These are phyloP conservation scores for Torulaspora franciscae DNA, from an alignment of 805 yeast genomes.

Conservation along the genomic window DNA sequence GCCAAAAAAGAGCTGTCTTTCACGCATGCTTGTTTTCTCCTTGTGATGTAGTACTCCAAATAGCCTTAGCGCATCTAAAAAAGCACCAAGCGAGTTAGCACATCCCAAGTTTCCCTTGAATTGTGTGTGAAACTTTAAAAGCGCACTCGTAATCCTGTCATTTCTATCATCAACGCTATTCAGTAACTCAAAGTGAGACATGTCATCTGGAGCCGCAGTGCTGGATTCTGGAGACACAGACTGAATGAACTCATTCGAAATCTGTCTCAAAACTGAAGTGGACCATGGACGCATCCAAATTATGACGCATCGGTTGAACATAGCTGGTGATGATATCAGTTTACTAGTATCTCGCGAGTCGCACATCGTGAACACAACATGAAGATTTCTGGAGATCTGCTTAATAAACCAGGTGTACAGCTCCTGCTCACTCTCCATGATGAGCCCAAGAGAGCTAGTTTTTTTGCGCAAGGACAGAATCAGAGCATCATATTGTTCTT, in stretches of 20 bases:
- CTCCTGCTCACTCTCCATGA: conserved; percentile 65
- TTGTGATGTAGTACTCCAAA: conserved; percentile 42
- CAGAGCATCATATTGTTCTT: conserved; percentile 56
- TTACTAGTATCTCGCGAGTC: conserved; percentile 40
- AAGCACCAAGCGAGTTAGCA: conserved; percentile 48
- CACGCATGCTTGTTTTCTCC: conserved; percentile 50
- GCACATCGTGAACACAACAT: conserved; percentile 73
- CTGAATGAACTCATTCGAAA: conserved; percentile 43
- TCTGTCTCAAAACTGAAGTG: conserved; percentile 42
- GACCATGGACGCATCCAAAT: conserved; percentile 91
- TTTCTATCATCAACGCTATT: conserved; percentile 28
- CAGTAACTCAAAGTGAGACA: not conserved
- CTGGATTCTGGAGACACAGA: conserved; percentile 49
- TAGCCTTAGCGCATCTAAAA: conserved; percentile 45
- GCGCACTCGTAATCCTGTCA: conserved; percentile 44
- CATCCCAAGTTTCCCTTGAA: conserved; percentile 8
- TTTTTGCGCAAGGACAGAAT: conserved; percentile 53
- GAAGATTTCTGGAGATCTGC: conserved; percentile 66
- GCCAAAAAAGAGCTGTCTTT: conserved; percentile 64
- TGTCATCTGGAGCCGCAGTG: conserved; percentile 31
- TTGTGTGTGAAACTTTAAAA: conserved; percentile 45
- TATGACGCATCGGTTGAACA: conserved; percentile 82
- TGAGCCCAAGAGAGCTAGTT: conserved; percentile 53
- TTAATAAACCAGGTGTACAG: conserved; percentile 67
- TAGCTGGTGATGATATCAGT: conserved; percentile 74